These are phyloP conservation scores for Acacia pycnantha DNA, from an alignment of 331 rosid genomes.

Conservation along the genomic window DNA sequence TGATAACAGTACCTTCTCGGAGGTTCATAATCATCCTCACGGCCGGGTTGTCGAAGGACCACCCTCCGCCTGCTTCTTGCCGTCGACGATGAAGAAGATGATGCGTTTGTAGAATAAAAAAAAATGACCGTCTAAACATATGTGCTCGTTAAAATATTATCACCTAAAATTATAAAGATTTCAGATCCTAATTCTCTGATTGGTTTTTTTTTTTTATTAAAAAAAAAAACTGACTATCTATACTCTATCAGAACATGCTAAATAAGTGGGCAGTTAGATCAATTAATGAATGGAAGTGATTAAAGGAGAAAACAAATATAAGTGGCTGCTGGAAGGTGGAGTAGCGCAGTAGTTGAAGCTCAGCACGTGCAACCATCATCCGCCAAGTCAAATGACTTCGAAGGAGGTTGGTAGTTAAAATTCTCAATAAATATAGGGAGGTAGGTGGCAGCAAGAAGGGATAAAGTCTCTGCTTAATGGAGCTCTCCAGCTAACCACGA, in stretches of 20 bases:
- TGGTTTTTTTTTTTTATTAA: no score
- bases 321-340: not conserved
- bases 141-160: no score
- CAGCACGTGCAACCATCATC: conserved; percentile 7
- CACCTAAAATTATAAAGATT: no score
- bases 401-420: not conserved
- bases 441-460: not conserved
- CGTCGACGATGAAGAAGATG: no score
- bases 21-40: no score
- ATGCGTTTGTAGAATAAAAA: no score
- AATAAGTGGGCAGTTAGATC: not conserved
- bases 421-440: not conserved
- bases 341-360: not conserved
- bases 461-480: not conserved
- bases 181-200: not conserved
- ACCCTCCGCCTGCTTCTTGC: no score
- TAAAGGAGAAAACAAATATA: not conserved
- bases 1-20: no score
- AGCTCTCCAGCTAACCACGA: not conserved
- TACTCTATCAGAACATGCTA: not conserved
- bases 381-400: not conserved
- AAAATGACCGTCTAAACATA: no score
- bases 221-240: not conserved
- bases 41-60: no score
- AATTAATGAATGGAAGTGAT: not conserved